Evolutionary conservation across 2,329 filamentous ascomycete genomes (phyloP), one percentile per base, ranked within the genome.

Genomic region (Thermothelomyces thermophilus): DNA sequence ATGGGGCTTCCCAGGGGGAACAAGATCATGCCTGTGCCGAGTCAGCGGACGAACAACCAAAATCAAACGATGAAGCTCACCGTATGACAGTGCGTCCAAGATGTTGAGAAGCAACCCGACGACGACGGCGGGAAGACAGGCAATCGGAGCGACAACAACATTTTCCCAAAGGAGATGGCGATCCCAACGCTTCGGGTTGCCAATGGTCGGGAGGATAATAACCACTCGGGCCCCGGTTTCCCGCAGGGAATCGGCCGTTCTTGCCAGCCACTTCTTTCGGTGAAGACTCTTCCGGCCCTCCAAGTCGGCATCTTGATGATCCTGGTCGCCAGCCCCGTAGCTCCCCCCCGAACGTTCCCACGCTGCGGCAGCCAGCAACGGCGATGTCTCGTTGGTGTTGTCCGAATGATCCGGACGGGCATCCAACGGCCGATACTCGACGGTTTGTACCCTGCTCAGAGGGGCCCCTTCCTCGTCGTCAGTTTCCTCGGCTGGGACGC

Each of bases 31-130:
- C 87, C 82, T 83, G 36, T 26, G 35, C 52, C 48, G 48, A 53
- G 41, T 53, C 35, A 50, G 46, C 26, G 35, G 4, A n/a, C n/a
- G 24, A 9, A 19, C 40, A 14, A 17, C 13, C 13, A n/a, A 20
- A 5, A 4, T 1, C 5, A 13, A 17, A 5, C 22, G 16, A n/a
- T 37, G 2, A 44, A 34, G 62, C 72, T 65, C 69, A 77, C 87
- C 93, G 63, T 98, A 98, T 2, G 91, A 97, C 35, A 98, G 71
- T 5, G 90, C 93, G 72, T 98, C 93, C 17, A 98, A 74, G 40
- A 98, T 85, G 59, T 98, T 98, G 16, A 98, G 78, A 1, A 98
- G 74, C 22, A 95, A 70, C 0, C 93, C 93, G 0, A 98, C 80
- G 57, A 95, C 78, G 1, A 97, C 91, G 3, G 91, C 86, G 2